Evolutionary conservation across 2,329 filamentous ascomycete genomes (phyloP).

Genomic region (Cordyceps tenuipes): DNA sequence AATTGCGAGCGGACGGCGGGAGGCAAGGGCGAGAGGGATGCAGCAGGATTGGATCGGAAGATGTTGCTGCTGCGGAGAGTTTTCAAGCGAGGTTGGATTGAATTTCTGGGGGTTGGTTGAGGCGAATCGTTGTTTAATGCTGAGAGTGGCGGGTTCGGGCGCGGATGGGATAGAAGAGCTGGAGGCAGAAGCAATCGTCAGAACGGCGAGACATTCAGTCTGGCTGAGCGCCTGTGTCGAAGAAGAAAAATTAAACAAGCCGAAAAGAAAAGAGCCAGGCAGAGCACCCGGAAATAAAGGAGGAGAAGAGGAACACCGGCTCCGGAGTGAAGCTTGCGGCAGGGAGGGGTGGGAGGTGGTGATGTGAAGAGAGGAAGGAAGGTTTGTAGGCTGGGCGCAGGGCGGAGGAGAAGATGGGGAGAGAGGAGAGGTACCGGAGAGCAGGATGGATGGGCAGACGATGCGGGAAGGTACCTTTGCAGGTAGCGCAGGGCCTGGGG

Average conservation of each 20-base stretch:
- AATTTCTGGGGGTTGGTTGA: not conserved
- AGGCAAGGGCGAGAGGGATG: not conserved
- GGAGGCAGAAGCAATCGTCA: not conserved
- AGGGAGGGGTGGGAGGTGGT: conserved; percentile 8
- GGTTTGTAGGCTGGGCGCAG: not conserved
- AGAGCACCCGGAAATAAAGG: not conserved
- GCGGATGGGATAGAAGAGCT: conserved; percentile 4
- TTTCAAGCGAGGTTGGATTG: not conserved
- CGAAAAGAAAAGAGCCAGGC: not conserved
- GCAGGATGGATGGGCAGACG: not conserved
- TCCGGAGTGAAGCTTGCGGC: conserved; percentile 10
- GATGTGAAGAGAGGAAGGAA: conserved; percentile 10
- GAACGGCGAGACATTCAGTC: not conserved
- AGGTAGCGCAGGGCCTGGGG: too few species aligned
- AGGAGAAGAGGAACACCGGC: conserved; percentile 8
- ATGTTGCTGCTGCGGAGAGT: not conserved
- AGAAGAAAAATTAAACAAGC: not conserved
- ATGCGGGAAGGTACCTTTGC: not conserved
- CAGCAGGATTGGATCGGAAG: not conserved
- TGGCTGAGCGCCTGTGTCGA: not conserved
- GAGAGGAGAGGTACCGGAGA: not conserved
- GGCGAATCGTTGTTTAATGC: not conserved
- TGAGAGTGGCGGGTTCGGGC: conserved; percentile 2
- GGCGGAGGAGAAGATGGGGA: not conserved
- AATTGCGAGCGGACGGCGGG: not conserved